Conservation (phyloP, 129 eudicot genomes). For the Heracleum sosnowskyi region DNA sequence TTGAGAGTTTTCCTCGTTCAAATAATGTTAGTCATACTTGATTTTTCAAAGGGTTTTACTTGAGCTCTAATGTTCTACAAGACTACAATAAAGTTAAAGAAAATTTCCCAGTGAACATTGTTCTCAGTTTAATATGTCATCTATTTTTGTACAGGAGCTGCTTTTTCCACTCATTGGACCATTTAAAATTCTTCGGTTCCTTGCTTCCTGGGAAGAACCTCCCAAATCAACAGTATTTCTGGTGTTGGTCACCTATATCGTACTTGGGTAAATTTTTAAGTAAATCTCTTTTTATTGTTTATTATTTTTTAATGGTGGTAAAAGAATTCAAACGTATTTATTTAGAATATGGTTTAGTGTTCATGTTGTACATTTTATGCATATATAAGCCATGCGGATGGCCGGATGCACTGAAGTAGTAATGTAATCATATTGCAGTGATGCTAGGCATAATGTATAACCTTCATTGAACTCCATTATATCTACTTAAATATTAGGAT, state of each 20-base stretch:
- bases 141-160: conserved; percentile 35
- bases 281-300: background rate
- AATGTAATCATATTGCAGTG: background rate
- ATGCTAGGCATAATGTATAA: background rate
- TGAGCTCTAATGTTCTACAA: background rate
- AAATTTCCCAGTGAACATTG: background rate
- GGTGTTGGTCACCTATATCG: conserved; percentile 27
- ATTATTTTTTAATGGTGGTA: background rate
- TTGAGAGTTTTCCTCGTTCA: background rate
- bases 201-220: conserved; percentile 57
- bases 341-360: background rate
- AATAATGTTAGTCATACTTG: background rate
- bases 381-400: background rate
- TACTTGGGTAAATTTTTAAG: conserved; percentile 25
- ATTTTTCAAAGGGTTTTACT: background rate
- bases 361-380: background rate
- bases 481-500: background rate
- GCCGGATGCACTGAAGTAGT: too few species aligned
- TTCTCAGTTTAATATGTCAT: background rate
- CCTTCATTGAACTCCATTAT: background rate
- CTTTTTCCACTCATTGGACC: conserved; percentile 35
- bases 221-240: conserved; percentile 32
- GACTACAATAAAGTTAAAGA: background rate
- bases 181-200: conserved; percentile 17
- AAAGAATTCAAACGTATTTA: background rate